Percentiles rank a stretch among this genome's conserved stretches.
These are phyloP conservation scores for Chamaecyparis obtusa DNA, from an alignment of 75 land plant species.

Conservation along the genomic window DNA sequence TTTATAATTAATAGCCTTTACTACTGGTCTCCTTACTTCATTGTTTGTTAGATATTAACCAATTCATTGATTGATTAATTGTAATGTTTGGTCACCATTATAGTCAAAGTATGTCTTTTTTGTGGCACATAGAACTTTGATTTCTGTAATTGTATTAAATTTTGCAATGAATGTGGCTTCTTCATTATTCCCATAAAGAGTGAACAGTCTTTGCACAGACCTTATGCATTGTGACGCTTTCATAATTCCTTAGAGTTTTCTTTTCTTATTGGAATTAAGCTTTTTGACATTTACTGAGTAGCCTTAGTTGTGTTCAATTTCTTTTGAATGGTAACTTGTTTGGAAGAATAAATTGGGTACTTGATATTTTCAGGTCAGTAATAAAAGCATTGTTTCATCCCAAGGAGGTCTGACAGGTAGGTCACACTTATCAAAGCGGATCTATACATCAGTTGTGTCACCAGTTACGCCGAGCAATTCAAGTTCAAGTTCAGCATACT, in stretches of 20 bases:
- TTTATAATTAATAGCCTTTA: too few species aligned
- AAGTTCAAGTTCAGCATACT: constrained; percentile 21
- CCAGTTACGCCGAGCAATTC: constrained; percentile 13
- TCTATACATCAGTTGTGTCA: constrained; percentile 8
- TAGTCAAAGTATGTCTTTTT: too few species aligned
- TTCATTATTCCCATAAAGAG: too few species aligned
- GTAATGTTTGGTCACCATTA: background rate
- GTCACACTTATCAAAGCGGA: constrained; percentile 8
- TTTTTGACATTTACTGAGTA: background rate
- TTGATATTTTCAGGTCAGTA: constrained; percentile 1
- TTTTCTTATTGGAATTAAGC: background rate
- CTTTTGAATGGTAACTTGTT: background rate
- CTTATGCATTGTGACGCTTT: background rate
- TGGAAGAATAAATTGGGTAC: background rate
- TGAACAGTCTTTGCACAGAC: background rate
- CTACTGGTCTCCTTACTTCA: too few species aligned
- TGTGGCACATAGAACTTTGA: background rate
- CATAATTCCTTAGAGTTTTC: background rate
- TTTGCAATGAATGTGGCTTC: background rate
- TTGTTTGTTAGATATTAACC: too few species aligned
- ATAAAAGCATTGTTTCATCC: constrained; percentile 1
- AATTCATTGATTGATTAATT: background rate
- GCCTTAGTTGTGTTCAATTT: background rate
- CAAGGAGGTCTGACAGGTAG: constrained; percentile 1
- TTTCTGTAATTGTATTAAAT: background rate